Conservation (phyloP, 371 early-diverging fungal genomes). For the Rhizomucor pusillus region DNA sequence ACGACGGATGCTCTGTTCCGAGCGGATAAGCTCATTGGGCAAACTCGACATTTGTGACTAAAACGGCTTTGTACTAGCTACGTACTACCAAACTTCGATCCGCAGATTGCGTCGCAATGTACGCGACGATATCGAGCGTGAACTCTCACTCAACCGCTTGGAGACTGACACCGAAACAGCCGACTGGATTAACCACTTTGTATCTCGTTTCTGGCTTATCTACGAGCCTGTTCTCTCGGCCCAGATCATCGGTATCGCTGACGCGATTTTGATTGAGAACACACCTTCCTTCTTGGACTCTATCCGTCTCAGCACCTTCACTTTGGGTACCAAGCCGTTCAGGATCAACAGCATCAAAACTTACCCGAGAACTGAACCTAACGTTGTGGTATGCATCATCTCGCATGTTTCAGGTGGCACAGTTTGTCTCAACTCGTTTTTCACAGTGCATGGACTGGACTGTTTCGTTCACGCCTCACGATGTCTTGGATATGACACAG, state of each 20-base stretch:
- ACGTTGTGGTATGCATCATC: constrained; percentile 64
- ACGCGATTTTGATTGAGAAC: constrained; percentile 74
- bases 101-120: constrained; percentile 68
- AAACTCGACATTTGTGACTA: background rate
- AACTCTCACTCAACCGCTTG: constrained; percentile 49
- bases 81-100: constrained; percentile 77
- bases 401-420: background rate
- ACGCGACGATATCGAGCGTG: constrained; percentile 73
- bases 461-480: constrained; percentile 85
- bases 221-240: constrained; percentile 92
- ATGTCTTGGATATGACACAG: constrained; percentile 67
- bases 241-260: constrained; percentile 73
- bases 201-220: constrained; percentile 87
- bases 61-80: constrained; percentile 36
- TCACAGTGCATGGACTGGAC: constrained; percentile 86
- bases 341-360: constrained; percentile 88
- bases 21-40: background rate
- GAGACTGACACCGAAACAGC: constrained; percentile 80
- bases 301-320: constrained; percentile 89
- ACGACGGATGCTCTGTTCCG: no score
- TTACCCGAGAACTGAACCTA: constrained; percentile 79
- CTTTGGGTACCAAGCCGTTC: constrained; percentile 97
- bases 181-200: constrained; percentile 97
- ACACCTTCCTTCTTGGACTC: constrained; percentile 93
- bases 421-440: background rate